A percentile compares a stretch with the other conserved stretches of the same genome.
phyloP scores from a whole-genome alignment of 495 filamentous ascomycete species.

The Amniculicola lignicola region DNA sequence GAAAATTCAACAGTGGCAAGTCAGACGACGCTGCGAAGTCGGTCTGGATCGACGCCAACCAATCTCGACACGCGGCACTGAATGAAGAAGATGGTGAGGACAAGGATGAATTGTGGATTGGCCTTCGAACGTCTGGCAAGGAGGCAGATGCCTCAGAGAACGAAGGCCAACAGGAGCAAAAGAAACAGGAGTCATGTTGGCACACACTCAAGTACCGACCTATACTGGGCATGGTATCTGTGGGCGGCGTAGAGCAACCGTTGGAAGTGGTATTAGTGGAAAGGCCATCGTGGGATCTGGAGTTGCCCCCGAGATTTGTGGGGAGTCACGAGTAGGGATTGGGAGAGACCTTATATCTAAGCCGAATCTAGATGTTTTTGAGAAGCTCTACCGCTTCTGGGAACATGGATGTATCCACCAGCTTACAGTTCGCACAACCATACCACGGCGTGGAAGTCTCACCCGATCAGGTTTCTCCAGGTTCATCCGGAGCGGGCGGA shows the following conservation, averaged over 20 bases:
- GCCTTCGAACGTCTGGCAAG: conserved; percentile 24
- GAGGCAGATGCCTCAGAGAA: conserved; percentile 38
- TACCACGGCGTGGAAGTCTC: too few species aligned
- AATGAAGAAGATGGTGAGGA: conserved; percentile 22
- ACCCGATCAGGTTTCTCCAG: too few species aligned
- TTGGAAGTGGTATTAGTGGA: conserved; percentile 86
- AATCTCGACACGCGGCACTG: background rate
- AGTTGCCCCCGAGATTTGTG: conserved; percentile 65
- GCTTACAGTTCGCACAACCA: too few species aligned
- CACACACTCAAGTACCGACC: conserved; percentile 85
- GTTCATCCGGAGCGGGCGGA: too few species aligned
- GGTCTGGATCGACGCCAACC: conserved; percentile 20
- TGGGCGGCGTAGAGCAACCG: conserved; percentile 46
- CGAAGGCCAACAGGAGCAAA: conserved; percentile 28
- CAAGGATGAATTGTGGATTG: conserved; percentile 8
- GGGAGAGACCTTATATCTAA: too few species aligned
- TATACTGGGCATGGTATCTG: conserved; percentile 80
- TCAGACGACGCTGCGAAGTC: conserved; percentile 6
- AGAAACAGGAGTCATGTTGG: conserved; percentile 55
- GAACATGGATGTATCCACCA: too few species aligned
- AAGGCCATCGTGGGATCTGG: conserved; percentile 78
- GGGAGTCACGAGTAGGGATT: conserved; percentile 34
- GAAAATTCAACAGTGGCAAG: conserved; percentile 24
- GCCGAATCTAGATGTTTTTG: too few species aligned
- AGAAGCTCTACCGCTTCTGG: too few species aligned